Base-by-base conservation (phyloP, 1,284 basidiomycete species). In the Acaromyces ingoldii region DNA sequence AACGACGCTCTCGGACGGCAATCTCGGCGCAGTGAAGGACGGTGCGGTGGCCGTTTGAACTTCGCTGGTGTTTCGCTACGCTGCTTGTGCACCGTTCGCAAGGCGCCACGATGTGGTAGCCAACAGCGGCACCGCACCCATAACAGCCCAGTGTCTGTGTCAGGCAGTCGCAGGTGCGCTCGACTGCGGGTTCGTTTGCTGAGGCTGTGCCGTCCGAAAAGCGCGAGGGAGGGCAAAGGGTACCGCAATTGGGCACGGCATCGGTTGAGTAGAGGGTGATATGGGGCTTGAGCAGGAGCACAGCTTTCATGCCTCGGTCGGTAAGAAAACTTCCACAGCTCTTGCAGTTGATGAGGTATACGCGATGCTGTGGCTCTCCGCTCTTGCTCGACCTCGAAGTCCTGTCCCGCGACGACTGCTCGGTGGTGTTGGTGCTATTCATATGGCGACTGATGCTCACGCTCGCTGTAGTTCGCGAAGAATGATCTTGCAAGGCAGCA, bases 261-360 rank as follows among this genome's bases (percentile, higher is more conserved):
- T 91, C 89, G 44, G 87, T 88, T 13, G 86, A 88, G 75, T 84
- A 91, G 40, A 91, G 82, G 19, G 87, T 83, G 59, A 91, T 85
- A 58, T 85, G 85, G 3, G 88, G 88, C 59, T 85, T 83, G 56
- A 91, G 81, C 26, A 91, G 80, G 15, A 91, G 80, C 33, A 90
- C 87, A 39, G 88, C 88, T 80, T 87, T 87, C 88, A 90, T 89
- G 44, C 85, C 88, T 17, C 88, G 82, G 73, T 90, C 88, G 17
- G 86, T 86, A 42, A 89, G 76, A 72, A 90, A 89, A 40, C 79
- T 82, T 30, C 80, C 80, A 72, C 88, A 90, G 17, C 82, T 80
- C 61, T 80, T 83, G 77, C 88, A 90, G 72, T 87, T 84, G 50
- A 90, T 77, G 28, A 87, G 82, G 81, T 86, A 89, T 51, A 90